Conservation (phyloP, 2,329 filamentous ascomycete species). For the Verticillium isaacii region DNA sequence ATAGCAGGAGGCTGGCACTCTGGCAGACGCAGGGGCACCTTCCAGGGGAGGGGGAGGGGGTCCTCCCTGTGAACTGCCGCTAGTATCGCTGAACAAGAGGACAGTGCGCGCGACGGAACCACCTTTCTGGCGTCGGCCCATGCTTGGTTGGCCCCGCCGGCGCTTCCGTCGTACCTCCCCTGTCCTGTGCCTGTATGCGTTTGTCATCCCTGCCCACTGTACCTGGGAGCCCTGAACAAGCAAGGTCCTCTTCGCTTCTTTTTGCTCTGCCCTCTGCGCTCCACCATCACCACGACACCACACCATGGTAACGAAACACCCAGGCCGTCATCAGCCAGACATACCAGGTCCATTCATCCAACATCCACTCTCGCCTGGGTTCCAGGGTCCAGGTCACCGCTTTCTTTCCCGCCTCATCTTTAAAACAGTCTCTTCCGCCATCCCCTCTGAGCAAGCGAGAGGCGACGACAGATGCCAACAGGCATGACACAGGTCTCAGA, state of each 20-base stretch:
- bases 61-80: slow-evolving; percentile 1
- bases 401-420: not conserved
- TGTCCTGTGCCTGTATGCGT: not conserved
- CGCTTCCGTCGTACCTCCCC: not conserved
- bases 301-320: not conserved
- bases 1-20: not conserved
- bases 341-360: not conserved
- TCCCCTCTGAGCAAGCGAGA: not conserved
- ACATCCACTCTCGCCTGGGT: not conserved
- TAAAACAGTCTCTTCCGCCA: not conserved
- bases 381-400: not conserved
- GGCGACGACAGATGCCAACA: not conserved
- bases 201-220: not conserved
- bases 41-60: not conserved
- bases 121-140: not conserved
- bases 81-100: not conserved
- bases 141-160: not conserved
- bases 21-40: not conserved
- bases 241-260: not conserved
- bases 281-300: not conserved
- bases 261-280: not conserved
- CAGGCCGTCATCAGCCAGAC: not conserved
- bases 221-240: not conserved
- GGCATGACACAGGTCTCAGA: not conserved
- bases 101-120: not conserved